Evolutionary conservation across 306 rosid species (phyloP), one percentile per base, ranked within the genome.

Genomic region (Pachyrhizus erosus): DNA sequence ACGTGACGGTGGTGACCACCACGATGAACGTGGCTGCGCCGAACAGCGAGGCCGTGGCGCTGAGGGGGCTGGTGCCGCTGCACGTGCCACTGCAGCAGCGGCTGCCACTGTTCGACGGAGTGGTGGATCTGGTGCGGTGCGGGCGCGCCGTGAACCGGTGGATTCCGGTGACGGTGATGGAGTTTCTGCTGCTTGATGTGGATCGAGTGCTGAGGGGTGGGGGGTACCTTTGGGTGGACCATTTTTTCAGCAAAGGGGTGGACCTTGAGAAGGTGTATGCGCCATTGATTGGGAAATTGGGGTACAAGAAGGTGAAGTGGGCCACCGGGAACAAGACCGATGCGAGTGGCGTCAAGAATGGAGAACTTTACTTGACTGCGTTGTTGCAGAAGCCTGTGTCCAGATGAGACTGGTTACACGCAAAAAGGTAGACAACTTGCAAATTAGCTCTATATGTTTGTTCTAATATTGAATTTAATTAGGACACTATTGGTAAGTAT

Each of bases 41-140:
- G 33, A 87, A 92, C 69, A 93, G 87, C 11, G 99, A 96, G 86
- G 96, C 87, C 0, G 96, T 80, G 80, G 96, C 94, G 18, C 84
- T 93, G 17, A 87, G 99, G 85, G 98, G 98, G 0, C 58, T 96
- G 74, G 91, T 96, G 31, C 99, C 99, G 3, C 86, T 96, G 8
- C 99, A 96, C 78, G 97, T 87, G 76, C 99, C 98, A 60, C 39
- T 96, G 83, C 97, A 96, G 89, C 99, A 93, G 90, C 78, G 99
- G 76, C 24, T 96, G 46, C 98, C 98, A 4, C 34, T 96, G 68
- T 96, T 93, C 13, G 98, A 96, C 14, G 98, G 98, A 0, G 91
- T 87, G 14, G 40, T 93, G 88, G 99, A 96, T 85, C 83, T 96
- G 9, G 97, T 93, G n/a, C 93, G 98, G 73, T 96, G 97, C 23